Conservation (phyloP, 257 asterid species). For the Solanum lignicaule region DNA sequence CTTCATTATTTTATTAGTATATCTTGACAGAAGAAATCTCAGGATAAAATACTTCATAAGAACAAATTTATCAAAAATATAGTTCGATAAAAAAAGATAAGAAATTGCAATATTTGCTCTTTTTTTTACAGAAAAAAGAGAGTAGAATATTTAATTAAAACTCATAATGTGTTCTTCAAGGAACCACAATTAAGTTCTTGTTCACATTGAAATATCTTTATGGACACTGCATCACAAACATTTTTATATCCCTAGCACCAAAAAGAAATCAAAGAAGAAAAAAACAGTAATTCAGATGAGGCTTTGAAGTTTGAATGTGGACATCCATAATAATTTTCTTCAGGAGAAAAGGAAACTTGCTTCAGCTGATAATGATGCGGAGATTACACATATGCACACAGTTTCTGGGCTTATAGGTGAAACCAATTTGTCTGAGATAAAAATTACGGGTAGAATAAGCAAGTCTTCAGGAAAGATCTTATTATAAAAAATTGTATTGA, state of each 20-base stretch:
- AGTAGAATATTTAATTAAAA: neutral
- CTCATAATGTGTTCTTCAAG: neutral
- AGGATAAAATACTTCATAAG: neutral
- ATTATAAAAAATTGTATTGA: neutral
- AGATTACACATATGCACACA: neutral
- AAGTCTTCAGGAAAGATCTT: neutral
- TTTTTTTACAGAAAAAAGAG: neutral
- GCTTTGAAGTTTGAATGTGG: neutral
- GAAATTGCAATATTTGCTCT: neutral
- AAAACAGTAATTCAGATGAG: neutral
- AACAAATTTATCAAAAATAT: neutral
- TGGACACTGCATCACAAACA: neutral
- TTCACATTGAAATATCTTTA: neutral
- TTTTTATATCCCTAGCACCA: neutral
- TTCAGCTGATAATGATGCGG: neutral
- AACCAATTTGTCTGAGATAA: neutral
- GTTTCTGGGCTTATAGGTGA: neutral
- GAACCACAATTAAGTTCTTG: neutral
- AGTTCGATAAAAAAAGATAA: neutral
- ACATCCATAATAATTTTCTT: neutral
- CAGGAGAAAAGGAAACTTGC: neutral
- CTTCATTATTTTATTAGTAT: neutral
- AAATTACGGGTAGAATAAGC: neutral
- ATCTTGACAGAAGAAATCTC: neutral
- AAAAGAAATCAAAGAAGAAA: neutral